Percentiles rank a stretch among this genome's conserved stretches.
Evolutionary conservation across 495 filamentous ascomycete genomes (phyloP).

Genomic region (Daldinia vernicosa): DNA sequence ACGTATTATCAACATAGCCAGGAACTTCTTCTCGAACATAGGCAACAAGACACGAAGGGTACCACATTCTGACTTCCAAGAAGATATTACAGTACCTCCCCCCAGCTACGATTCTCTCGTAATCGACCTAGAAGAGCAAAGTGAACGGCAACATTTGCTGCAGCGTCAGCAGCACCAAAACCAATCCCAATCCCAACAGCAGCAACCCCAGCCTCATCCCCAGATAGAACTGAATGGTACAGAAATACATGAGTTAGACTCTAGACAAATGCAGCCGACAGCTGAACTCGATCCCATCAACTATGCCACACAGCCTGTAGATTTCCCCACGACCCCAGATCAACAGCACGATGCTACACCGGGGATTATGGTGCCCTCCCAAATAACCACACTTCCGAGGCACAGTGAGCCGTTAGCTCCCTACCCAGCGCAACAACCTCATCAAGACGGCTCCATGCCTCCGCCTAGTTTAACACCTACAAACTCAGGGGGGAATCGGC

Average conservation of each 20-base stretch:
- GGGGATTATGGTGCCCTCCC: conserved; percentile 8
- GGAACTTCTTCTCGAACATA: conserved; percentile 58
- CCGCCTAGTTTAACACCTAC: conserved; percentile 12
- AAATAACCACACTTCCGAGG: conserved; percentile 8
- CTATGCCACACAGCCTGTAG: conserved; percentile 28
- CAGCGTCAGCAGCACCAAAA: conserved; percentile 11
- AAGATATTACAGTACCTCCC: conserved; percentile 44
- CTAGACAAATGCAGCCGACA: conserved; percentile 43
- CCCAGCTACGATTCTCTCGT: conserved; percentile 56
- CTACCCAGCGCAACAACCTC: neutral
- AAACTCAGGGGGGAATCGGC: conserved; percentile 28
- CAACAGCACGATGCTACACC: conserved; percentile 6
- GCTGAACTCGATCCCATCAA: conserved; percentile 42
- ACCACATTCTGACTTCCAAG: conserved; percentile 27
- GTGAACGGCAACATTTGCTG: conserved; percentile 10
- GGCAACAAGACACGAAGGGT: conserved; percentile 52
- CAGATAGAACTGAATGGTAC: conserved; percentile 51
- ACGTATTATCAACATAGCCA: conserved; percentile 58
- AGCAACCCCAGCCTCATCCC: conserved; percentile 14
- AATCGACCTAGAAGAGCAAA: conserved; percentile 27
- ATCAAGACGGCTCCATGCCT: conserved; percentile 22
- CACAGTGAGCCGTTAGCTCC: conserved; percentile 1
- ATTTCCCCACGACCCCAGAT: conserved; percentile 14
- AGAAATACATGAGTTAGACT: conserved; percentile 58
- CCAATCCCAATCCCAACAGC: neutral